Evolutionary conservation across 1,284 basidiomycete genomes (phyloP), one percentile per base, ranked within the genome.

Genomic region (Neotropicomus parvogracilis): DNA sequence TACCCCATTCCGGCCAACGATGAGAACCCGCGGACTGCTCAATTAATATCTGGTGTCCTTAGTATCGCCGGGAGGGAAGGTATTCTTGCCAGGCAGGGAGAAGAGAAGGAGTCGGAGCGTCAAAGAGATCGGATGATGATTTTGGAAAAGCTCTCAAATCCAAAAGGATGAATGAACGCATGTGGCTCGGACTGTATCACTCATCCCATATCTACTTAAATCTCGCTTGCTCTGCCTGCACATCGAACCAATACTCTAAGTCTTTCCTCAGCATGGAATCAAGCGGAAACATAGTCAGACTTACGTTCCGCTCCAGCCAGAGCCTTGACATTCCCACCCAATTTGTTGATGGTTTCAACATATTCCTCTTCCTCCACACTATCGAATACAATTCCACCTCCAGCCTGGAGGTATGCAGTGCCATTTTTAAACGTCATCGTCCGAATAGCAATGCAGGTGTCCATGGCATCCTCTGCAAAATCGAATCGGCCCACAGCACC

Each of bases 1-100:
- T 99, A 98, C 70, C 88, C 97, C 29, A 97, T 99, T 60, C 95
- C 95, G 1, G 95, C 92, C 32, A 99, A 99, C 69, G 95, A 98
- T 72, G 95, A 98, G 70, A 91, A 85, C 64, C 79, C 88, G 9
- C 81, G 94, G 45, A 89, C 92, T 16, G 88, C 91, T 37, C 95
- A 98, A 64, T 74, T 99, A 29, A 80, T 99, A 54, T 82, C 88
- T 3, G 95, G 94, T 20, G 82, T 98, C 8, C 74, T 99, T 44
- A 92, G 91, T 57, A 81, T 97, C 56, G 97, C 97, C 0, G 97
- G 93, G 5, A 76, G 83, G 57, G 90, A 95, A 64, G 94, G 94
- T 31, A 72, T 82, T 47, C 75, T 73, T 40, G 57, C 74, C 8
- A 62, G 57, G 19, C 45, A 52, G 3, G 55, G 50, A 16, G 54